These are phyloP conservation scores for Talaromyces sp. DNA, from an alignment of 2,329 filamentous ascomycete genomes.

Conservation along the genomic window DNA sequence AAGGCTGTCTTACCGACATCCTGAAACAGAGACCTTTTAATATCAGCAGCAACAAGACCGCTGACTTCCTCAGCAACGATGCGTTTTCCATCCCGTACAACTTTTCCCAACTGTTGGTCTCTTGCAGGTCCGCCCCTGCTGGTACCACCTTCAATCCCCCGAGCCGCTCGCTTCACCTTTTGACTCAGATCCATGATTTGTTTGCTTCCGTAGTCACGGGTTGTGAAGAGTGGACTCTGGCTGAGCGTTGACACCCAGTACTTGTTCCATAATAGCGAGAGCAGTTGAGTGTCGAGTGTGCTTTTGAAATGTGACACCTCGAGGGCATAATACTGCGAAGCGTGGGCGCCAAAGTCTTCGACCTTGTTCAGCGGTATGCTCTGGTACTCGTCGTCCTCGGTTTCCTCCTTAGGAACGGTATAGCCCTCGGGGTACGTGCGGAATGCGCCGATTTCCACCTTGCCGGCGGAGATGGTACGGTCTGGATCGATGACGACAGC, in stretches of 20 bases:
- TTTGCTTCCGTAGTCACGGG: conserved; percentile 86
- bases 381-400: conserved; percentile 41
- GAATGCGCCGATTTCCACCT: conserved; percentile 96
- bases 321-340: conserved; percentile 82
- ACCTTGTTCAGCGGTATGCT: conserved; percentile 84
- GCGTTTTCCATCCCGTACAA: conserved; percentile 52
- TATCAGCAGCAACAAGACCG: conserved; percentile 42
- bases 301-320: conserved; percentile 95
- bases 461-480: conserved; percentile 86
- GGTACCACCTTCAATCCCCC: conserved; percentile 24
- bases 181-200: conserved; percentile 83
- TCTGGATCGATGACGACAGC: conserved; percentile 96
- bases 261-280: conserved; percentile 94
- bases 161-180: conserved; percentile 67
- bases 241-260: conserved; percentile 93
- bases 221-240: conserved; percentile 82
- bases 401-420: conserved; percentile 49
- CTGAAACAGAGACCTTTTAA: conserved; percentile 49
- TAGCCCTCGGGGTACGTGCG: conserved; percentile 78
- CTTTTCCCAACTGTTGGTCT: conserved; percentile 47
- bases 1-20: conserved; percentile 26
- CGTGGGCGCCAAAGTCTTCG: conserved; percentile 91
- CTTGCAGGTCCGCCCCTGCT: conserved; percentile 17
- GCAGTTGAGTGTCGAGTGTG: conserved; percentile 75
- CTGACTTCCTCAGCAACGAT: conserved; percentile 52